Evolutionary conservation across 164 flowering plant species (phyloP).

Genomic region (Liquidambar formosana): DNA sequence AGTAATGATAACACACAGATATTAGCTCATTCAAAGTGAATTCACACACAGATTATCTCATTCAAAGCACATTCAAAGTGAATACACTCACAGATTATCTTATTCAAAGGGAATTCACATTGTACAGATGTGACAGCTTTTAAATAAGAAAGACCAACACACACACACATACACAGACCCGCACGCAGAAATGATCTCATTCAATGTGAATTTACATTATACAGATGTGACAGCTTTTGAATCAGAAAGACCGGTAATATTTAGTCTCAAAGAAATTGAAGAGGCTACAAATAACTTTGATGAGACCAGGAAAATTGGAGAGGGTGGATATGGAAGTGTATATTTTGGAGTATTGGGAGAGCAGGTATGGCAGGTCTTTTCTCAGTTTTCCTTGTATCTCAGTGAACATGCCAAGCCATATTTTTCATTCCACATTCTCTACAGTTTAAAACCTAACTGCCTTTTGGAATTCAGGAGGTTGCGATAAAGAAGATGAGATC

Average conservation of each 20-base stretch:
- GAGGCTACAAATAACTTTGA: slow-evolving; percentile 53
- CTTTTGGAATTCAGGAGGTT: slow-evolving; percentile 45
- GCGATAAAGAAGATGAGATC: slow-evolving; percentile 76
- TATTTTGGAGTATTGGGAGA: slow-evolving; percentile 51
- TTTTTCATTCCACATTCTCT: neutral
- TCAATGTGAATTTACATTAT: slow-evolving; percentile 2
- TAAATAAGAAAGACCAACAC: slow-evolving; percentile 67
- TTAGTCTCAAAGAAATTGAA: slow-evolving; percentile 45
- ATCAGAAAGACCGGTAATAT: slow-evolving; percentile 54
- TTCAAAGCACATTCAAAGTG: no score
- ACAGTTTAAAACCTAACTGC: neutral
- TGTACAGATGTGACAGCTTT: slow-evolving; percentile 41
- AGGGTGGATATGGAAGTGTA: slow-evolving; percentile 68
- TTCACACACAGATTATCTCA: no score
- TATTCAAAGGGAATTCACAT: no score
- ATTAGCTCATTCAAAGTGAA: neutral
- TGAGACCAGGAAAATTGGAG: slow-evolving; percentile 53
- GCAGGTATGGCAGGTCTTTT: no score
- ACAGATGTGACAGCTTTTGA: slow-evolving; percentile 50
- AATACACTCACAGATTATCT: no score
- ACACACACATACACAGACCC: no score
- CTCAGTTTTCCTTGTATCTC: neutral
- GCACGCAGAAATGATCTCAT: no score
- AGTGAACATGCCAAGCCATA: neutral
- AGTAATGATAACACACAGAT: no score